Evolutionary conservation across 345 rosid genomes (phyloP), one percentile per base, ranked within the genome.

Genomic region (Turnera subulata): DNA sequence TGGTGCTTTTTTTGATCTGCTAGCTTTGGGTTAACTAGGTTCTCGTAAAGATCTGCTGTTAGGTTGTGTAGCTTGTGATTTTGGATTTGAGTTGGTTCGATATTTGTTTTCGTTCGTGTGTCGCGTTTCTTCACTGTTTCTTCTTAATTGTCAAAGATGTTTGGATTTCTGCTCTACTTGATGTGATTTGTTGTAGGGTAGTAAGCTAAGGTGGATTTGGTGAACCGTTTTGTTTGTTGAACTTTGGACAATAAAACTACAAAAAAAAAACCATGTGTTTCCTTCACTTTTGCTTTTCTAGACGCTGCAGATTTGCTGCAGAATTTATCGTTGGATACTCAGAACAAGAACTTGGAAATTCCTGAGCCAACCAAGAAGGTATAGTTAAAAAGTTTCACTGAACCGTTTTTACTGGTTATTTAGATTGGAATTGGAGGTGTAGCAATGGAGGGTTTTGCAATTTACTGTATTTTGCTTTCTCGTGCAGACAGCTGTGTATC

Each of bases 231-330:
- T n/a, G n/a, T n/a, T n/a, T n/a, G n/a, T 52, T 18, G 21, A 1
- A n/a, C 10, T 59, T 52, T 19, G 16, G 6, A 46, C 20, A 2
- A n/a, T n/a, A n/a, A n/a, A n/a, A n/a, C n/a, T n/a, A n/a, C n/a
- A n/a, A n/a, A n/a, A n/a, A n/a, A n/a, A 25, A 22, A 57, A 33
- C 6, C 58, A 15, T 46, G 59, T 71, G 51, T 55, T 72, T 76
- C 83, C 82, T 82, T 90, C 58, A 90, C 85, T 66, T 59, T 21
- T 8, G 23, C 60, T 62, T 62, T 59, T 26, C 25, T 53, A 87
- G 97, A 90, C 79, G 60, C 97, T 67, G 67, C 97, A 51, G 91
- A 83, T 61, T 75, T 90, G 77, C 67, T 90, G 77, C 90, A 87
- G 85, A 87, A 80, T 23, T 80, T 90, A 23, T 58, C 93, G 2